Base-by-base conservation (phyloP, 2,329 filamentous ascomycete species). In the Aureobasidium sp. region DNA sequence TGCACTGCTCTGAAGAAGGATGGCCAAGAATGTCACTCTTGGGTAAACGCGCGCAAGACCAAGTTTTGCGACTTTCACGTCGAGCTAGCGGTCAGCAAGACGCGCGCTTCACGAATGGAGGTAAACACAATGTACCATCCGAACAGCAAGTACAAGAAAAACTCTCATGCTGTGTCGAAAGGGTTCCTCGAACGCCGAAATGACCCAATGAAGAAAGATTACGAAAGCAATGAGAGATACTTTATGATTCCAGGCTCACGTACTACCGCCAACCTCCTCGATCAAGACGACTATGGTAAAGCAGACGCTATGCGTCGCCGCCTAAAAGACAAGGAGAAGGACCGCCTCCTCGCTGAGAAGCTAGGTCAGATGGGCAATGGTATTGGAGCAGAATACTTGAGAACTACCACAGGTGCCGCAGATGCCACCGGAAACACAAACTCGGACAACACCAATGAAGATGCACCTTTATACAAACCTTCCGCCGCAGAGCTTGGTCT, bases 1-100 rank as follows among this genome's bases (percentile, higher is more conserved):
- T 99, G 94, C 76, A 91, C 92, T 71, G 85, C 87, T 7, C 78
- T 91, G 66, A 91, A 89, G 72, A 93, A 89, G 70, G 91, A 97
- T 71, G 93, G 94, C 42, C 83, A 89, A 62, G 77, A 82, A 51
- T 99, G 94, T 74, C 85, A 83, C 37, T 78, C 84, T 32, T 99
- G 94, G 94, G 82, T 99, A 64, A 93, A 99, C 73, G 85, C 84
- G 66, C 86, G 91, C 59, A 90, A 91, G 69, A 96, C 92, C 0
- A 87, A 96, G 68, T 90, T 89, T 72, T 99, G 94, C 76, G 91
- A 96, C 66, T 99, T 88, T 68, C 94, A 99, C 74, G 85, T 96
- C 67, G 91, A 95, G 68, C 79, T 90, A 29, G 87, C 90, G 29
- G 78, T 97, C 3, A 83, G 86, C 61, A 92, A 90, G 71, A 83